phyloP scores from a whole-genome alignment of 371 early-diverging fungal species.

The Batkoa obscura region DNA sequence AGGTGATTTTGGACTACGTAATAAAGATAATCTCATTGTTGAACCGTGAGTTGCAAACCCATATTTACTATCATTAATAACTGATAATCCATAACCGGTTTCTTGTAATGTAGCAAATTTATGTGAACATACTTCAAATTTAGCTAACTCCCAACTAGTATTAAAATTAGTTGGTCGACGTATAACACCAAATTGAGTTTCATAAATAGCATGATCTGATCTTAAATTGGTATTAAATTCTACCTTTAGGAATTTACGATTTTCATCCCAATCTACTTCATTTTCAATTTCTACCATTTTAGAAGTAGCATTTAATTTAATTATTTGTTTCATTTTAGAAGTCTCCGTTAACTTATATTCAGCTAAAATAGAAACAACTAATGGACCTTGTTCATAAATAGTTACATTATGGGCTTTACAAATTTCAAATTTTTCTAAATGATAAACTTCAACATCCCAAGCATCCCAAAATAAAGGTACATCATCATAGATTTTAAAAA shows the following conservation, averaged over 20 bases:
- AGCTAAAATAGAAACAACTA: constrained; percentile 48
- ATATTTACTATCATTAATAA: constrained; percentile 86
- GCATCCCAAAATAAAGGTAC: constrained; percentile 24
- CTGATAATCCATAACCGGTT: constrained; percentile 79
- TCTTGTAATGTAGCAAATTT: constrained; percentile 89
- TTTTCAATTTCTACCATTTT: constrained; percentile 66
- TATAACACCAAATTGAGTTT: constrained; percentile 85
- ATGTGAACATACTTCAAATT: constrained; percentile 92
- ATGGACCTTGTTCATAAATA: constrained; percentile 53
- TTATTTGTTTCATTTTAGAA: constrained; percentile 49
- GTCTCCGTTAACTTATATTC: constrained; percentile 34
- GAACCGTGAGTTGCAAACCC: constrained; percentile 68
- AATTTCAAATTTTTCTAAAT: constrained; percentile 50
- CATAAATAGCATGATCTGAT: constrained; percentile 76
- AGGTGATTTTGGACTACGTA: constrained; percentile 72
- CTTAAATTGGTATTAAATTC: constrained; percentile 74
- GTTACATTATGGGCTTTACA: constrained; percentile 15
- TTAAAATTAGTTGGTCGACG: constrained; percentile 88
- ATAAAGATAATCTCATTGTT: constrained; percentile 58
- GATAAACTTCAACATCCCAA: constrained; percentile 71
- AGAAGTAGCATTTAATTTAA: constrained; percentile 47
- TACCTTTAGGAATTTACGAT: constrained; percentile 74
- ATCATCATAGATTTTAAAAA: constrained; percentile 47
- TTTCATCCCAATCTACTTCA: constrained; percentile 82
- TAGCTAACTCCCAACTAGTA: constrained; percentile 78